Conservation (phyloP, 495 filamentous ascomycete species). For the Penicillium waksmanii region DNA sequence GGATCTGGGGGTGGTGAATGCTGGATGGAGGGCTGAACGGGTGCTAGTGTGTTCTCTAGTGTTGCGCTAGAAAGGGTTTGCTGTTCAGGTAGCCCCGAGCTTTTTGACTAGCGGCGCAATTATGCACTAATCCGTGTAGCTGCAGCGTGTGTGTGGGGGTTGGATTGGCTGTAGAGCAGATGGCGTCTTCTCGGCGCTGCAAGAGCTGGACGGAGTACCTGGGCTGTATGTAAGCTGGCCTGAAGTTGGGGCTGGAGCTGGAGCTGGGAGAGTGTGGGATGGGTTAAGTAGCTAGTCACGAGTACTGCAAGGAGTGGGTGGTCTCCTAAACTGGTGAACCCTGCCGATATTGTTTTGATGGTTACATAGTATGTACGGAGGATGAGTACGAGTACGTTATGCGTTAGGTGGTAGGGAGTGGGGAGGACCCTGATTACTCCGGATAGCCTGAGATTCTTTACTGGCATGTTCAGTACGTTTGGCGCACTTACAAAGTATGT, state of each 20-base stretch:
- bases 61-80: not conserved
- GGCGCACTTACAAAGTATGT: too few relatives aligned
- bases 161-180: not conserved
- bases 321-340: not conserved
- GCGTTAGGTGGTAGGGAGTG: not conserved
- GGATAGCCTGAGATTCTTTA: too few relatives aligned
- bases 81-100: not conserved
- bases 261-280: too few relatives aligned
- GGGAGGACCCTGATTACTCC: not conserved
- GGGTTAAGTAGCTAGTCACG: not conserved
- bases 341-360: too few relatives aligned
- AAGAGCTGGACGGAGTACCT: not conserved
- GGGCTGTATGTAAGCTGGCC: not conserved
- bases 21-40: not conserved
- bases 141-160: constrained; percentile 1
- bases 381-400: too few relatives aligned
- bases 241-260: not conserved
- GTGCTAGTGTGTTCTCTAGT: not conserved
- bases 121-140: not conserved
- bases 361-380: too few relatives aligned
- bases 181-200: not conserved
- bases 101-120: not conserved
- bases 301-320: not conserved
- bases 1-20: not conserved
- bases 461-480: too few relatives aligned